Percentiles rank a stretch among this genome's conserved stretches.
Evolutionary conservation across 805 yeast genomes (phyloP).

Genomic region (Cyberlindnera galapagoensis): DNA sequence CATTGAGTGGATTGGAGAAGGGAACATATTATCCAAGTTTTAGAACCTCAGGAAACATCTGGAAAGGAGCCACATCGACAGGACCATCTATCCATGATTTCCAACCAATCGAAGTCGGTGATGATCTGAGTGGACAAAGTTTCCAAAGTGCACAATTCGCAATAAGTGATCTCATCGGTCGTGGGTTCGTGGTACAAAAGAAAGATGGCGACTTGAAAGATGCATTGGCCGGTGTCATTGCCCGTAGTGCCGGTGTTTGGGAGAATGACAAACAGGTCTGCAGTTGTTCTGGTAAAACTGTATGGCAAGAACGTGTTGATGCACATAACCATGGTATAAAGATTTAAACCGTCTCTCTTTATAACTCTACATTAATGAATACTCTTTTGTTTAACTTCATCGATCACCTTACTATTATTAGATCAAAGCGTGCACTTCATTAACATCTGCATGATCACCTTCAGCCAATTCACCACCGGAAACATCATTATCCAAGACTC

Average conservation of each 20-base stretch:
- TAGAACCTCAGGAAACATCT: slow-evolving; percentile 68
- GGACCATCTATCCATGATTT: slow-evolving; percentile 41
- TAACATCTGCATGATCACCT: neutral
- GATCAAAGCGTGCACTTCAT: no score
- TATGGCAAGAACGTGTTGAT: slow-evolving; percentile 90
- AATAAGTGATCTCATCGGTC: slow-evolving; percentile 62
- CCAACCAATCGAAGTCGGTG: slow-evolving; percentile 28
- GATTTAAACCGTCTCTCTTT: slow-evolving; percentile 8
- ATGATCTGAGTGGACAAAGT: slow-evolving; percentile 36
- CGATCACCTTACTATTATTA: no score
- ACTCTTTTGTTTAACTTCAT: neutral
- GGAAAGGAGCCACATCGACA: slow-evolving; percentile 62
- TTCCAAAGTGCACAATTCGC: slow-evolving; percentile 39
- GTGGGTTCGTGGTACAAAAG: slow-evolving; percentile 37
- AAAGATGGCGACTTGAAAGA: slow-evolving; percentile 23
- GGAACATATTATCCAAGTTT: slow-evolving; percentile 69
- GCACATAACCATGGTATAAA: slow-evolving; percentile 56
- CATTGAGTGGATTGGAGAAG: slow-evolving; percentile 60
- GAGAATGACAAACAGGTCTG: slow-evolving; percentile 91
- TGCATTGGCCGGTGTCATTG: slow-evolving; percentile 76
- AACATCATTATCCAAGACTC: slow-evolving; percentile 2
- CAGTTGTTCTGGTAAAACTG: slow-evolving; percentile 89
- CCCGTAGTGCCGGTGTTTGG: slow-evolving; percentile 96
- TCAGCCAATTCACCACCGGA: neutral
- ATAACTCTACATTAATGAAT: neutral